phyloP scores from a whole-genome alignment of 2,329 filamentous ascomycete species.

The Penicillium sp. region DNA sequence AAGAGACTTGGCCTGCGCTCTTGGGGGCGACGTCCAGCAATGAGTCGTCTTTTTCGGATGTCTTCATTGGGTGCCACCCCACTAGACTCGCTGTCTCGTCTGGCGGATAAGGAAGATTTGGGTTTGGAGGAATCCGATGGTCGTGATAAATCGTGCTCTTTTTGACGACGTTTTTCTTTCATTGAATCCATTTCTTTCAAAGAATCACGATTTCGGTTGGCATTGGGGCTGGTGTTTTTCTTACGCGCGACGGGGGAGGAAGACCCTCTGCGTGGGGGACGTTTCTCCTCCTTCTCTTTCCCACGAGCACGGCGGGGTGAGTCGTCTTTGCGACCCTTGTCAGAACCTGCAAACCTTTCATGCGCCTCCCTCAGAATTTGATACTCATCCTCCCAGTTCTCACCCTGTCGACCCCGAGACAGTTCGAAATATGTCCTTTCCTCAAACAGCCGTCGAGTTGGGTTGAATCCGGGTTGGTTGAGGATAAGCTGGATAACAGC shows the following conservation, averaged over 20 bases:
- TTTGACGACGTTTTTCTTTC: slow-evolving; percentile 35
- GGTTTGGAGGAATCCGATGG: slow-evolving; percentile 27
- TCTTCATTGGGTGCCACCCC: slow-evolving; percentile 35
- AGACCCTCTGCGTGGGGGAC: slow-evolving; percentile 36
- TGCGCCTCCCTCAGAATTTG: slow-evolving; percentile 70
- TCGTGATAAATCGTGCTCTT: slow-evolving; percentile 39
- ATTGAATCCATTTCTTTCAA: slow-evolving; percentile 16
- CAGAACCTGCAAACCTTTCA: slow-evolving; percentile 38
- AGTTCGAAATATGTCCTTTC: slow-evolving; percentile 86
- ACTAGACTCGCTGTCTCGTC: slow-evolving; percentile 35
- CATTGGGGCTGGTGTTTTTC: slow-evolving; percentile 35
- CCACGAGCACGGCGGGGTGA: slow-evolving; percentile 44
- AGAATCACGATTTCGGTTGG: slow-evolving; percentile 19
- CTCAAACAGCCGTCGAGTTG: slow-evolving; percentile 69
- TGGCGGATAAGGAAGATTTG: slow-evolving; percentile 27
- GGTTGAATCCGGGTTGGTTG: slow-evolving; percentile 76
- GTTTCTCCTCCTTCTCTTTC: slow-evolving; percentile 41
- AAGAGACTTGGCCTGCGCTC: slow-evolving; percentile 41
- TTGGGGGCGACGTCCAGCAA: slow-evolving; percentile 43
- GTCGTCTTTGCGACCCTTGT: slow-evolving; percentile 35
- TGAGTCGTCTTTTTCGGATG: slow-evolving; percentile 40
- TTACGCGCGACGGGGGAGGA: slow-evolving; percentile 41
- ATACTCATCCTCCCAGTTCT: slow-evolving; percentile 87
- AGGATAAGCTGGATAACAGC: slow-evolving; percentile 80
- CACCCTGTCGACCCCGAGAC: slow-evolving; percentile 76